Conservation (phyloP, 2,329 filamentous ascomycete species). For the Cryphonectria carpinicola region DNA sequence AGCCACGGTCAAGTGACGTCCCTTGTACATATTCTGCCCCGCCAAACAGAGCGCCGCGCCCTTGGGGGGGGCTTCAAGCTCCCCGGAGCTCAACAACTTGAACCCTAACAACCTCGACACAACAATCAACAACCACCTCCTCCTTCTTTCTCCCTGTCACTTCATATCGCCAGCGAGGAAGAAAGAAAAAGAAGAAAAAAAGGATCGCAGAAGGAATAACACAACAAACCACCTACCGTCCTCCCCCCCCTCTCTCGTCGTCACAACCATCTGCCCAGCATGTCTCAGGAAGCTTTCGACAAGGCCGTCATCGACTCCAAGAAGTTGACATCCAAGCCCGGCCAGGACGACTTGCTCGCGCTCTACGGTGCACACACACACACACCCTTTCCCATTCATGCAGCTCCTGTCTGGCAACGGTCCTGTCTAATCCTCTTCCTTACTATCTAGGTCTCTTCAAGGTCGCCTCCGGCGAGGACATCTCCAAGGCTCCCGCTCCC, state of each 20-base stretch:
- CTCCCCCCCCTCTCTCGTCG: not conserved
- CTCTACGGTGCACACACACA: slow-evolving; percentile 55
- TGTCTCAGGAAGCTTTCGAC: slow-evolving; percentile 53
- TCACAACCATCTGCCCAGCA: slow-evolving; percentile 34
- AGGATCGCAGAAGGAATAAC: not conserved
- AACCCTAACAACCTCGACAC: slow-evolving; percentile 1
- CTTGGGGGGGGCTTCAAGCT: not conserved
- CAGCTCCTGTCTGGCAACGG: not conserved
- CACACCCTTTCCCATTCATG: not conserved
- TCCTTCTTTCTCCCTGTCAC: not conserved
- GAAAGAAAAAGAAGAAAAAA: too few relatives aligned
- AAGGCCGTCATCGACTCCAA: slow-evolving; percentile 65
- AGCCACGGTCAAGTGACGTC: slow-evolving; percentile 9
- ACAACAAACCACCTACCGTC: not conserved
- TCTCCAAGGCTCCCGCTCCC: slow-evolving; percentile 58
- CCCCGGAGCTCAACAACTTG: slow-evolving; percentile 3
- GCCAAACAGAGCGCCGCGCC: not conserved
- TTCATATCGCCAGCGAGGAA: not conserved
- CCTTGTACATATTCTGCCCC: slow-evolving; percentile 8
- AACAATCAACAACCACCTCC: not conserved
- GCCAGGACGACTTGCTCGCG: slow-evolving; percentile 66
- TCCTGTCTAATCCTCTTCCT: not conserved
- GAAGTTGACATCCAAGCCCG: slow-evolving; percentile 69
- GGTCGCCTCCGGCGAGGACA: slow-evolving; percentile 60
- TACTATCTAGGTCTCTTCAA: slow-evolving; percentile 58